Evolutionary conservation across 1,139 yeast genomes (phyloP), one percentile per base, ranked within the genome.

Genomic region (Candida buenavistaensis): DNA sequence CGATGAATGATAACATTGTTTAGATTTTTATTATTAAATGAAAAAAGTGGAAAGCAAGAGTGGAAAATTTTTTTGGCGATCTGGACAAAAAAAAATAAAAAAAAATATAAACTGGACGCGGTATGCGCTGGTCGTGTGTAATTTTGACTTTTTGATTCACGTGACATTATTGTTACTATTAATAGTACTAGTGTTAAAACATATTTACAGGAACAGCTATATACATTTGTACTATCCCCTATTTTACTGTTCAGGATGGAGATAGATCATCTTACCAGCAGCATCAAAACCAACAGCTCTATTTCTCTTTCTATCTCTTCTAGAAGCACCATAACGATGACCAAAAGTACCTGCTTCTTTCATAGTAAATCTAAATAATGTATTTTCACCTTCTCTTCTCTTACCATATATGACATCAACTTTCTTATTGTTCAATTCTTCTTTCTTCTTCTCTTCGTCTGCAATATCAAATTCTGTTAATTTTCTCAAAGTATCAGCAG

Each of bases 281-380:
- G 80, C 76, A 55, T 84, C 82, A 60, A 77, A 89, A 7, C 82
- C 85, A 51, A 88, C 76, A 53, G 78, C 79, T 60, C 97, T 79
- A 57, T 87, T 84, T 57, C 82, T 86, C 75, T 84, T 87, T 53
- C 80, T 82, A 62, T 90, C 97, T 67, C 96, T 87, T 52, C 84
- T 74, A 21, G 89, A 78, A 28, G 90, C 88, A 63, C 97, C 97
- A 54, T 92, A 92, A 56, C 97, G 81, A 74, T 65, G 79, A 37
- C 97, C 98, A 39, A 88, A 92, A 39, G 79, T 68, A 26, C 97
- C 97, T 30, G 83, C 86, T 50, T 74, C 78, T 37, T 88, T 83
- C 47, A 80, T 72, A 12, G 85, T 81, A 62, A 90, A 89, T 54
- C 78, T 80, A 69, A 85, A 86, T 35, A 72, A 72, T 29, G 75